phyloP scores from a whole-genome alignment of 257 asterid genomes.

The Gentiana straminea region DNA sequence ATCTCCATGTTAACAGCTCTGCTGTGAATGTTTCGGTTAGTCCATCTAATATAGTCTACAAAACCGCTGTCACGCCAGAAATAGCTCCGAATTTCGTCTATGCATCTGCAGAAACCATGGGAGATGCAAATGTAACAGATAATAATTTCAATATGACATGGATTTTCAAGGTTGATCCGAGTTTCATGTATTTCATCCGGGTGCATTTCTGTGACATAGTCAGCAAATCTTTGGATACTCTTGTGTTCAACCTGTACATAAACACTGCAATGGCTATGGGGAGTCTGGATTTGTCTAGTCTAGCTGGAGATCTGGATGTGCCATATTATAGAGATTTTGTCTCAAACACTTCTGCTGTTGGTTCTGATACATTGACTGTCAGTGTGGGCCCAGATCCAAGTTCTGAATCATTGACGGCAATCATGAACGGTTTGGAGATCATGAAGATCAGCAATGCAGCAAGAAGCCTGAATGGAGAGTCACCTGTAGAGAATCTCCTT shows the following conservation, averaged over 20 bases:
- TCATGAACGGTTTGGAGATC: slow-evolving; percentile 41
- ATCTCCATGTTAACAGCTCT: slow-evolving; percentile 35
- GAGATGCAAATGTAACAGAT: slow-evolving; percentile 26
- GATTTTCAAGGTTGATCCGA: slow-evolving; percentile 33
- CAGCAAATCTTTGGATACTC: slow-evolving; percentile 21
- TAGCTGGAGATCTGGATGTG: slow-evolving; percentile 25
- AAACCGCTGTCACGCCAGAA: slow-evolving; percentile 19
- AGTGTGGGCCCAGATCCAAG: slow-evolving; percentile 33
- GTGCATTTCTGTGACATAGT: slow-evolving; percentile 39
- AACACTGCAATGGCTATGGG: slow-evolving; percentile 22
- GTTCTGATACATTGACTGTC: slow-evolving; percentile 22
- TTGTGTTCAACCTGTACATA: slow-evolving; percentile 28
- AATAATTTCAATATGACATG: slow-evolving; percentile 38
- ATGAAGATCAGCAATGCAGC: slow-evolving; percentile 38
- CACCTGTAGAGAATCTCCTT: slow-evolving; percentile 25
- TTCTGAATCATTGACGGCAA: slow-evolving; percentile 19
- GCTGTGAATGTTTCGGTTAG: slow-evolving; percentile 25
- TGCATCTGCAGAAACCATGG: slow-evolving; percentile 41
- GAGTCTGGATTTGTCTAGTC: slow-evolving; percentile 24
- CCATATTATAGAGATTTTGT: slow-evolving; percentile 33
- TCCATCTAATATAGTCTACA: slow-evolving; percentile 21
- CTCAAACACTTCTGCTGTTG: slow-evolving; percentile 19
- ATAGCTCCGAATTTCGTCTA: slow-evolving; percentile 38
- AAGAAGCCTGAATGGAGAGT: slow-evolving; percentile 30
- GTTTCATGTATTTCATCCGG: slow-evolving; percentile 28